A percentile compares a stretch with the other conserved stretches of the same genome.
Conservation (phyloP, 768 basidiomycete species). For the Amyloporia xantha region DNA sequence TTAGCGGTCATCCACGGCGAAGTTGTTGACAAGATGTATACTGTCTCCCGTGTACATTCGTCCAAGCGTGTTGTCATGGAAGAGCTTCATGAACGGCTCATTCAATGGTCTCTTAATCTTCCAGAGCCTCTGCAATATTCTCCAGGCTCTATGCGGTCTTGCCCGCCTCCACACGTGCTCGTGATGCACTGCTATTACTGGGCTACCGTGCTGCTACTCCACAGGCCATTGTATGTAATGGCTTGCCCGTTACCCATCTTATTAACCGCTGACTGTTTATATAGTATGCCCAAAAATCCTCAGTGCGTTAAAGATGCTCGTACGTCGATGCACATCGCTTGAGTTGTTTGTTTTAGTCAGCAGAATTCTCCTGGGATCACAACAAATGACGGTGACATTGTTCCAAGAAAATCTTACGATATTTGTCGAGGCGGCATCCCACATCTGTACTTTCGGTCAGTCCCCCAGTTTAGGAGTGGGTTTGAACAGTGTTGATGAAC, state of each 20-base stretch:
- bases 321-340: too few species aligned
- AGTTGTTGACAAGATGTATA: constrained; percentile 66
- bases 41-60: constrained; percentile 44
- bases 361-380: too few species aligned
- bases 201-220: constrained; percentile 64
- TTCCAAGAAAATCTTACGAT: constrained; percentile 65
- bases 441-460: constrained; percentile 61
- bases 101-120: constrained; percentile 69
- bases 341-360: too few species aligned
- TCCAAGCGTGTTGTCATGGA: constrained; percentile 43
- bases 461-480: too few species aligned
- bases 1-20: constrained; percentile 60
- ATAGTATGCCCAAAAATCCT: constrained; percentile 70
- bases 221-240: constrained; percentile 69
- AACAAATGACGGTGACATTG: constrained; percentile 28
- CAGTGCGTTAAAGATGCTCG: constrained; percentile 50
- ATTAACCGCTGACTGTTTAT: neutral
- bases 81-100: constrained; percentile 51
- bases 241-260: neutral
- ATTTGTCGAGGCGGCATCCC: constrained; percentile 70
- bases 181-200: constrained; percentile 72
- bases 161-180: constrained; percentile 61
- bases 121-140: constrained; percentile 55
- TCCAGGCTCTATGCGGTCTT: constrained; percentile 40
- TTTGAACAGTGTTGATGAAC: too few species aligned